Conservation (phyloP, 2,329 filamentous ascomycete genomes). For the Fusarium citri region DNA sequence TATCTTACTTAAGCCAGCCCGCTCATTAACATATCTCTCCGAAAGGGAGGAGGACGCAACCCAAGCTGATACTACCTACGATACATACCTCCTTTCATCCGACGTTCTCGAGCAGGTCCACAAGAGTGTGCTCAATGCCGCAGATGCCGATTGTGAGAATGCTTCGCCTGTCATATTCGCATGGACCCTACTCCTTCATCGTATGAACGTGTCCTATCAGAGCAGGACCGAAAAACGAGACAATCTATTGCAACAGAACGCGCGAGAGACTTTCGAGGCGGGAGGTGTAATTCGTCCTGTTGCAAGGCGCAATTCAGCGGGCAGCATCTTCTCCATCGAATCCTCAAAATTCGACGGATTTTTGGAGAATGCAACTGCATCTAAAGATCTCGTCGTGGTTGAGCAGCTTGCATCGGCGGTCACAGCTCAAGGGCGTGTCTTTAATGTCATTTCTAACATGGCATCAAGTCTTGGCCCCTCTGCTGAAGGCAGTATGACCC, state of each 20-base stretch:
- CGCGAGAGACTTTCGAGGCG: conserved; percentile 67
- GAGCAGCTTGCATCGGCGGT: conserved; percentile 62
- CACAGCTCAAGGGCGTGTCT: conserved; percentile 64
- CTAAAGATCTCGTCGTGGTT: conserved; percentile 64
- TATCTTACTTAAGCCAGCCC: conserved; percentile 74
- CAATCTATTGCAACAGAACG: conserved; percentile 67
- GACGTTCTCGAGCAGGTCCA: conserved; percentile 79
- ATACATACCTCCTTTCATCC: conserved; percentile 75
- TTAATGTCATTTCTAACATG: conserved; percentile 66
- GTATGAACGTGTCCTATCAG: conserved; percentile 73
- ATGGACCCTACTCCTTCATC: conserved; percentile 82
- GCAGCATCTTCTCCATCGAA: conserved; percentile 72
- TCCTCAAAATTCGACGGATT: conserved; percentile 70
- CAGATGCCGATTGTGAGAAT: conserved; percentile 66
- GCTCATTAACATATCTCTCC: conserved; percentile 60
- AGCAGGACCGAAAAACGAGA: conserved; percentile 71
- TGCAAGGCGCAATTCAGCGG: conserved; percentile 68
- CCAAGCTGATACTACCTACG: conserved; percentile 53
- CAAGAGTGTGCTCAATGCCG: conserved; percentile 72
- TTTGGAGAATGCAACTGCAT: conserved; percentile 61
- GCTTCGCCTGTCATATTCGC: conserved; percentile 81
- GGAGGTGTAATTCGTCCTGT: conserved; percentile 55
- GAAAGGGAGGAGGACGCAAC: conserved; percentile 54
- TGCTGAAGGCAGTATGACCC: conserved; percentile 60
- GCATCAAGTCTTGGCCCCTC: conserved; percentile 60